Conservation (phyloP, 352 stramenopile species). For the Pythium apleroticum region DNA sequence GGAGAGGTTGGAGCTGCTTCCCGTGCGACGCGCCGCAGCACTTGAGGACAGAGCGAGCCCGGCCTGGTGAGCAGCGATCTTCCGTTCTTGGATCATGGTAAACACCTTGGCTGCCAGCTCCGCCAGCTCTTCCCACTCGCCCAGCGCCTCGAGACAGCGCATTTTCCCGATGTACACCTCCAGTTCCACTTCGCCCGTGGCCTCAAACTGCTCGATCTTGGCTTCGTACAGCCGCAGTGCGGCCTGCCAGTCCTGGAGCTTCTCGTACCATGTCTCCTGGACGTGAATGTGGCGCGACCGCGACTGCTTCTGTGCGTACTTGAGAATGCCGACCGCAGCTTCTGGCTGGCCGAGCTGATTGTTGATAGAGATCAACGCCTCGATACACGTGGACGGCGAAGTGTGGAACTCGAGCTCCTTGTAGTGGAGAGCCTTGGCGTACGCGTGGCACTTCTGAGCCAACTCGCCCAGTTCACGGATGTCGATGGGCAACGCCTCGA, state of each 20-base stretch:
- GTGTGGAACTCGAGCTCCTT: slow-evolving; percentile 98
- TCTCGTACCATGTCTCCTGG: slow-evolving; percentile 98
- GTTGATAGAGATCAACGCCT: slow-evolving; percentile 99
- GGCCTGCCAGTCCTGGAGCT: slow-evolving; percentile 96
- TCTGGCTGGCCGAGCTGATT: slow-evolving; percentile 96
- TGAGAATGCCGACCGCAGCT: slow-evolving; percentile 97
- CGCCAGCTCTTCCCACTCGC: slow-evolving; percentile 86
- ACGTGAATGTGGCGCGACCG: slow-evolving; percentile 79
- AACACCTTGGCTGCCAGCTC: slow-evolving; percentile 45
- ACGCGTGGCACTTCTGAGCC: slow-evolving; percentile 98
- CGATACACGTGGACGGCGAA: slow-evolving; percentile 91
- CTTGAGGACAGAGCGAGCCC: neutral
- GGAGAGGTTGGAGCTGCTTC: slow-evolving; percentile 4
- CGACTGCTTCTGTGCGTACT: slow-evolving; percentile 89
- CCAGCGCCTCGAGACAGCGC: slow-evolving; percentile 97
- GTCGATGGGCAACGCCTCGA: slow-evolving; percentile 96
- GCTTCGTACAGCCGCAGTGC: slow-evolving; percentile 96
- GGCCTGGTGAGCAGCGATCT: neutral
- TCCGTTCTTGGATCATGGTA: slow-evolving; percentile 21
- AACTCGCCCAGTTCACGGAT: slow-evolving; percentile 96
- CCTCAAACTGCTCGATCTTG: slow-evolving; percentile 52
- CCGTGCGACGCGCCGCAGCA: slow-evolving; percentile 10
- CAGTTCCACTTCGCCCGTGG: slow-evolving; percentile 59
- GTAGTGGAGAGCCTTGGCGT: slow-evolving; percentile 98
- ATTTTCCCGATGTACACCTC: slow-evolving; percentile 97